These are phyloP conservation scores for Symmetrospora coprosmae DNA, from an alignment of 768 basidiomycete genomes.

Conservation along the genomic window DNA sequence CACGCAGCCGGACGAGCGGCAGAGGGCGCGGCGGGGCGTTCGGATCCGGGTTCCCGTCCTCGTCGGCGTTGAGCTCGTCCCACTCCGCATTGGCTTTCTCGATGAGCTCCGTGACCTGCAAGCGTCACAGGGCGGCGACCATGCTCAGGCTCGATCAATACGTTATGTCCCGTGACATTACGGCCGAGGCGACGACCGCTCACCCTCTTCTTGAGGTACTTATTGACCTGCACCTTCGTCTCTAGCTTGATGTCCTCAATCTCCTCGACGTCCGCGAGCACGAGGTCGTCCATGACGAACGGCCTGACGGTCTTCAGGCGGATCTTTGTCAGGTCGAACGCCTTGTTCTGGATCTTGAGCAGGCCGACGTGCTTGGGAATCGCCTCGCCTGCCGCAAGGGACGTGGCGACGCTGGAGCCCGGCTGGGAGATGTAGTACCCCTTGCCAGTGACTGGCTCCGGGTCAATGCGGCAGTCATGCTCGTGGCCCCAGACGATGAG, in stretches of 20 bases:
- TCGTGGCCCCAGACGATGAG: conserved; percentile 98
- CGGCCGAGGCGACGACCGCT: conserved; percentile 3
- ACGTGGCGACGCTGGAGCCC: conserved; percentile 87
- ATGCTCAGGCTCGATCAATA: neutral
- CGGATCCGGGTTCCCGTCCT: too few relatives aligned
- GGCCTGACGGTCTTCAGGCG: conserved; percentile 83
- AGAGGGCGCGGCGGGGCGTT: conserved; percentile 51
- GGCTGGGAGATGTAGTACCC: conserved; percentile 85
- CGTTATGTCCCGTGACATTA: conserved; percentile 5
- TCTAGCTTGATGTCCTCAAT: conserved; percentile 60
- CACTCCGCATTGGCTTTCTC: conserved; percentile 60
- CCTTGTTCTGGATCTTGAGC: conserved; percentile 69
- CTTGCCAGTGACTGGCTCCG: conserved; percentile 81
- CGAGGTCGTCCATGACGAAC: conserved; percentile 73
- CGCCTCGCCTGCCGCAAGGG: conserved; percentile 81
- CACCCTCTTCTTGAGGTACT: conserved; percentile 62
- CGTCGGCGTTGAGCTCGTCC: conserved; percentile 57
- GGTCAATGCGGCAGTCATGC: conserved; percentile 85
- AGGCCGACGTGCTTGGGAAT: conserved; percentile 91
- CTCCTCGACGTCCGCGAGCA: conserved; percentile 61
- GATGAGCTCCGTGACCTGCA: conserved; percentile 66
- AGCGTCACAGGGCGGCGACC: neutral
- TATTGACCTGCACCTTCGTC: conserved; percentile 68
- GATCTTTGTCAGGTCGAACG: conserved; percentile 71
- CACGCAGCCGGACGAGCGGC: conserved; percentile 36